phyloP scores from a whole-genome alignment of 805 yeast species.

The Ogataea populi-albae region DNA sequence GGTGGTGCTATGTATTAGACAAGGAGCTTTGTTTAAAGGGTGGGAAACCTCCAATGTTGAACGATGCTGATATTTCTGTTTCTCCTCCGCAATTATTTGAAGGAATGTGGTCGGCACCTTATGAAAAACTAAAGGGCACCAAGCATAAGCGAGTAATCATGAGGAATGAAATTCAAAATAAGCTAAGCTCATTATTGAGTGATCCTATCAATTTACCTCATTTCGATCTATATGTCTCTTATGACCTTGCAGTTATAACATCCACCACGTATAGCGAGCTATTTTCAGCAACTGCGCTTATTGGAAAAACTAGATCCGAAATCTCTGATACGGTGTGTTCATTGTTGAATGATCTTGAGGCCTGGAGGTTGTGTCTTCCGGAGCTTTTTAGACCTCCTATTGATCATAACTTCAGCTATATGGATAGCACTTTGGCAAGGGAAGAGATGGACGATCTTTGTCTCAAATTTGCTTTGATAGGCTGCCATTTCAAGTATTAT shows the following conservation, averaged over 20 bases:
- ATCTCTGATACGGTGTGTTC: conserved; percentile 10
- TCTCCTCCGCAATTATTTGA: conserved; percentile 27
- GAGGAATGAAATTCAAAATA: conserved; percentile 5
- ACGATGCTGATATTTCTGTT: conserved; percentile 38
- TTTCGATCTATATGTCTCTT: conserved; percentile 16
- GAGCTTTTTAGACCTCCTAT: conserved; percentile 21
- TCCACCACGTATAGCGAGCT: conserved; percentile 27
- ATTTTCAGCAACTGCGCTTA: conserved; percentile 29
- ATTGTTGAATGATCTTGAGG: conserved; percentile 25
- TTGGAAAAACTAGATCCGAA: conserved; percentile 17
- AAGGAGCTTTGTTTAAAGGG: conserved; percentile 41
- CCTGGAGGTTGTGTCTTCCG: conserved; percentile 30
- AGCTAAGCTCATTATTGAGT: conserved; percentile 8
- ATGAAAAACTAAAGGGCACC: conserved; percentile 9
- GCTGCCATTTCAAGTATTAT: conserved; percentile 26
- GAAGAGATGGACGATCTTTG: conserved; percentile 1
- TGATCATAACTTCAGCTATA: conserved; percentile 6
- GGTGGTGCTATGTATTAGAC: conserved; percentile 47
- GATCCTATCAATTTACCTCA: not conserved
- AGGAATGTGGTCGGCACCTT: conserved; percentile 20
- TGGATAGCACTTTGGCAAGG: conserved; percentile 5
- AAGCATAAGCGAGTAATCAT: conserved; percentile 13
- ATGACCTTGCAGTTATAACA: conserved; percentile 25
- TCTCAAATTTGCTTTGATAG: conserved; percentile 12
- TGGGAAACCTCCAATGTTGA: conserved; percentile 49